Conservation (phyloP, 1,284 basidiomycete genomes). For the Salmacisia buchloeana region DNA sequence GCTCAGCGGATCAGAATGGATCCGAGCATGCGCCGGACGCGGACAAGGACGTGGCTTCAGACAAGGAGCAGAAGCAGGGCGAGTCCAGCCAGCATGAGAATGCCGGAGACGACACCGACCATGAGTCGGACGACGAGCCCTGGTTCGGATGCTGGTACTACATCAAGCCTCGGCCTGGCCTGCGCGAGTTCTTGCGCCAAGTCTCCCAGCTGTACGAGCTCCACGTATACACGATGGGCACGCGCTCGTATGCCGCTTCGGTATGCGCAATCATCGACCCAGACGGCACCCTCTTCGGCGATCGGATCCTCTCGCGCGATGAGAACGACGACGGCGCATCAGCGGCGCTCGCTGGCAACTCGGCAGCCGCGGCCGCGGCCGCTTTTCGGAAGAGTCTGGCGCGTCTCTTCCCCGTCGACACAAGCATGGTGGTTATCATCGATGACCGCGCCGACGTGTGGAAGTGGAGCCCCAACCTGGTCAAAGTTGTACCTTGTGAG, state of each 20-base stretch:
- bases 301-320: slow-evolving; percentile 81
- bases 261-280: slow-evolving; percentile 92
- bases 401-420: slow-evolving; percentile 82
- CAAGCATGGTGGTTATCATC: slow-evolving; percentile 97
- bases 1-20: slow-evolving; percentile 12
- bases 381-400: slow-evolving; percentile 84
- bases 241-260: slow-evolving; percentile 88
- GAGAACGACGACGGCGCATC: slow-evolving; percentile 57
- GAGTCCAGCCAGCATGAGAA: slow-evolving; percentile 12
- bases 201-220: slow-evolving; percentile 82
- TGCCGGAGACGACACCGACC: slow-evolving; percentile 6
- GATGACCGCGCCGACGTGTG: slow-evolving; percentile 97
- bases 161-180: slow-evolving; percentile 86
- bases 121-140: slow-evolving; percentile 4
- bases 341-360: not conserved
- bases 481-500: slow-evolving; percentile 93
- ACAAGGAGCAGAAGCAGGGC: not conserved
- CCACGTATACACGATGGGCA: slow-evolving; percentile 99
- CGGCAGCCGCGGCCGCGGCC: slow-evolving; percentile 29
- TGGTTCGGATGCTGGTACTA: slow-evolving; percentile 86
- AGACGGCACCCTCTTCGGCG: slow-evolving; percentile 74
- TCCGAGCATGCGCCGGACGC: slow-evolving; percentile 12
- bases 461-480: slow-evolving; percentile 85
- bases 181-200: slow-evolving; percentile 67
- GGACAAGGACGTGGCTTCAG: slow-evolving; percentile 1